These are phyloP conservation scores for Apiospora pterosperma DNA, from an alignment of 2,329 filamentous ascomycete species.

Conservation along the genomic window DNA sequence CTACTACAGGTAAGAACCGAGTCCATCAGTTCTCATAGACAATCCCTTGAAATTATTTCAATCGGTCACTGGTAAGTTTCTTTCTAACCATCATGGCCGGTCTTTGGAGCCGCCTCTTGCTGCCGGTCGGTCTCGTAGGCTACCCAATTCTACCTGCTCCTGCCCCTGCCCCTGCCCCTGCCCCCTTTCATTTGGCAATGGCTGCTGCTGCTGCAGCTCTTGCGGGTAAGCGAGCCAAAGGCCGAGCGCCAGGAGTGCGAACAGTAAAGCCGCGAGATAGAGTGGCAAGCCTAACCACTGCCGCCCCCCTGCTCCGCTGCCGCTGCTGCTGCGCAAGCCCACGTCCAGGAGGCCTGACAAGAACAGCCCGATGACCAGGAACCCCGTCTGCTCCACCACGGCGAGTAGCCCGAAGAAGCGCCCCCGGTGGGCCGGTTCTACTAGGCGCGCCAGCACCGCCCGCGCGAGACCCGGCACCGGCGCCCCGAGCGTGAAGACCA, in stretches of 20 bases:
- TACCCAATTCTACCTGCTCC: not conserved
- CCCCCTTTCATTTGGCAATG: not conserved
- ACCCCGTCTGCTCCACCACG: constrained; percentile 7
- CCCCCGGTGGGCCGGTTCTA: not conserved
- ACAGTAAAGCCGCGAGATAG: not conserved
- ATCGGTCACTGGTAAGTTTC: no score
- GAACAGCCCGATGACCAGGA: not conserved
- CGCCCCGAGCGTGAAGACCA: constrained; percentile 1
- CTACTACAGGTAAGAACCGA: not conserved
- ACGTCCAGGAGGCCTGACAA: not conserved
- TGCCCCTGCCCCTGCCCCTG: not conserved
- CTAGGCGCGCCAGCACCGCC: constrained; percentile 2
- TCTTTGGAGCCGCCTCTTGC: no score
- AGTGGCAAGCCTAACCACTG: constrained; percentile 3
- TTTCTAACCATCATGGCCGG: not conserved
- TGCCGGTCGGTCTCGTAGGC: not conserved
- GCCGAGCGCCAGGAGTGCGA: not conserved
- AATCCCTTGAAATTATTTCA: not conserved
- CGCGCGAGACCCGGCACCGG: not conserved
- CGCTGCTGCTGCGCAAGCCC: not conserved
- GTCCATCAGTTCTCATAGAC: not conserved
- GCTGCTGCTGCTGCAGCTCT: not conserved
- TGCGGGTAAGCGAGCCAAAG: not conserved
- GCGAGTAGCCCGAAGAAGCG: constrained; percentile 6
- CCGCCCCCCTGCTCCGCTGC: not conserved